Base-by-base conservation (phyloP, 257 asterid species). In the Catharanthus roseus region DNA sequence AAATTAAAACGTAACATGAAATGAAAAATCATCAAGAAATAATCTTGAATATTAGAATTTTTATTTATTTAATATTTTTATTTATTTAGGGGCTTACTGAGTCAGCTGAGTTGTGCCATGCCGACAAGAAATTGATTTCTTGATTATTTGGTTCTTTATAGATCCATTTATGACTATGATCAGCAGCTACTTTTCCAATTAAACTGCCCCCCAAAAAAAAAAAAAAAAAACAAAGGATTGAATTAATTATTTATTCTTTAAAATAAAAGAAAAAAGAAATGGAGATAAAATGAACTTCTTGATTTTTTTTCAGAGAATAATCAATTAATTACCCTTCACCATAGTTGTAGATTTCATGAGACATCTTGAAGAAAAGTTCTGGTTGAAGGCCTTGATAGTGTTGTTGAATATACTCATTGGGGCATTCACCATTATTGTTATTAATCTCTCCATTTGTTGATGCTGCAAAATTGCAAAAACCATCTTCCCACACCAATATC, bases 401-500 rank as follows among this genome's bases (percentile, higher is more conserved):
- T 58, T 87, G 93, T 3, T 38, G 3, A 38, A 3, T 38, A 68
- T 85, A 80, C 31, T 86, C 86, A 65, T 78, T 67, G 3, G 85
- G 71, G 61, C 88, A 78, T 28, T 81, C 88, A 6, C 82, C 88
- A 5, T 74, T 81, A 79, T 74, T 87, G 7, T 74, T 81, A 79
- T 74, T 87, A 8, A 82, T 79, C 90, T 87, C 96, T n/a, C n/a
- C n/a, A 55, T 77, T 50, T 26, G 95, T 75, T 15, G 96, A 91
- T 1, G 99, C 97, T 3, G 93, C 93, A 80, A 95, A 95, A 68
- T 95, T 89, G 87, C 99, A 95, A 79, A 91, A 95, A 31, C 99
- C 99, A 88, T 95, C 99, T 80, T 95, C 99, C 99, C 99, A 95
- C 4, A 91, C 98, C 86, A 95, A 80, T 79, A 95, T 95, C 99